Conservation (phyloP, 345 rosid species). For the Erysimum cheiranthoides region DNA sequence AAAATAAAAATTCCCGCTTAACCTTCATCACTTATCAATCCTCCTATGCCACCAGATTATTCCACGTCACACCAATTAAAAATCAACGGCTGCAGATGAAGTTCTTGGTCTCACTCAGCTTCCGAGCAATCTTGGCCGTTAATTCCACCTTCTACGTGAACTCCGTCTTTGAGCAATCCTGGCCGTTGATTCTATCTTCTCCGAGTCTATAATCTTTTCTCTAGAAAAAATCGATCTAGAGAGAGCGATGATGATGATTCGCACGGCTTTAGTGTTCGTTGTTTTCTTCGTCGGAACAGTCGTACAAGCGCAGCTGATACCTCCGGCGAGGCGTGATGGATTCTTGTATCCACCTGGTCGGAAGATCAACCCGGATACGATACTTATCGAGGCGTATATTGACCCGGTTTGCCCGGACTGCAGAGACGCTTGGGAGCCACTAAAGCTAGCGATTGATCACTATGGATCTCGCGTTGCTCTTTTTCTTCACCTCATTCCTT, state of each 20-base stretch:
- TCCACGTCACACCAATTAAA: slow-evolving; percentile 13
- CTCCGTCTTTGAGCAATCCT: neutral
- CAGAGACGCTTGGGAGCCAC: slow-evolving; percentile 83
- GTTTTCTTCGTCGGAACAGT: slow-evolving; percentile 31
- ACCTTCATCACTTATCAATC: neutral
- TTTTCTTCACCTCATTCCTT: slow-evolving; percentile 75
- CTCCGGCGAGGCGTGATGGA: slow-evolving; percentile 81
- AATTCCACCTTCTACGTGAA: neutral
- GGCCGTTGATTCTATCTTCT: slow-evolving; percentile 24
- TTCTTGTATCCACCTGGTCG: slow-evolving; percentile 59
- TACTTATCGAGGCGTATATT: slow-evolving; percentile 76
- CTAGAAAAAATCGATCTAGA: slow-evolving; percentile 8
- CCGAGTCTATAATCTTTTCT: neutral
- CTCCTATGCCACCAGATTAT: neutral
- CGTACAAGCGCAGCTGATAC: slow-evolving; percentile 63
- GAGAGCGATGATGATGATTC: slow-evolving; percentile 35
- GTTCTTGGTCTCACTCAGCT: neutral
- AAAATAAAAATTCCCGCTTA: slow-evolving; percentile 15
- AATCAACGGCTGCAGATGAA: slow-evolving; percentile 28
- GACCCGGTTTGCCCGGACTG: slow-evolving; percentile 96
- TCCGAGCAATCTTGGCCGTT: slow-evolving; percentile 11
- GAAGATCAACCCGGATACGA: slow-evolving; percentile 50
- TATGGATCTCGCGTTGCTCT: slow-evolving; percentile 72
- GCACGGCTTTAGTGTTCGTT: slow-evolving; percentile 33
- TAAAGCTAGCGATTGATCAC: slow-evolving; percentile 62